phyloP scores from a whole-genome alignment of 768 basidiomycete species.

The Dioszegia hungarica region DNA sequence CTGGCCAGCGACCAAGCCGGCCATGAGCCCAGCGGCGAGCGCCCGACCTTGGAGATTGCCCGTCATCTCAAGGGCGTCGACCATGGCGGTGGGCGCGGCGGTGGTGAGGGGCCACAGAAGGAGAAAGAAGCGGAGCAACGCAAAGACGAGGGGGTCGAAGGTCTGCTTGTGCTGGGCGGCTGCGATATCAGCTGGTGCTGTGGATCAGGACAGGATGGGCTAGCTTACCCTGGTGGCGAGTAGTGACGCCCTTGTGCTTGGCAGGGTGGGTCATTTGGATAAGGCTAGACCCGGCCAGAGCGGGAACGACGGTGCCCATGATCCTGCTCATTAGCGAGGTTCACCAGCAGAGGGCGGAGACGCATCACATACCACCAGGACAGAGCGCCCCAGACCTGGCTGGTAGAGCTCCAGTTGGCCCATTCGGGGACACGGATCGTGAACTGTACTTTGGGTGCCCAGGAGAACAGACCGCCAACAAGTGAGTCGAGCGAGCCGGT shows the following conservation, averaged over 20 bases:
- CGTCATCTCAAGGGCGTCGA: constrained; percentile 34
- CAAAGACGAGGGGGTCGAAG: constrained; percentile 38
- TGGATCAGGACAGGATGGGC: background rate
- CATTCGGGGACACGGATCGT: constrained; percentile 33
- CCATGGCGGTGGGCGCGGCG: constrained; percentile 38
- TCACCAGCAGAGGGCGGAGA: background rate
- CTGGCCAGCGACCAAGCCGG: constrained; percentile 34
- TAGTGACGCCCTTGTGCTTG: constrained; percentile 18
- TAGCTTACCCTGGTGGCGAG: constrained; percentile 21
- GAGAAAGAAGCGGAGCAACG: constrained; percentile 38
- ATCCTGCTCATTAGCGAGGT: constrained; percentile 19
- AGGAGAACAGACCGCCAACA: constrained; percentile 35
- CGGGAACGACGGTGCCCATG: constrained; percentile 41
- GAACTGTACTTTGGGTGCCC: constrained; percentile 29
- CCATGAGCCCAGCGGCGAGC: constrained; percentile 34
- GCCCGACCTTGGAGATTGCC: constrained; percentile 39
- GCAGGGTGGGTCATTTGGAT: constrained; percentile 34
- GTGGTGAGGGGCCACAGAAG: constrained; percentile 42
- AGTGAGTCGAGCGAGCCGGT: constrained; percentile 23
- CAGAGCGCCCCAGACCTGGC: constrained; percentile 27
- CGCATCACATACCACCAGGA: constrained; percentile 37
- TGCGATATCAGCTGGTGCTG: background rate
- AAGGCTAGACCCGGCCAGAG: constrained; percentile 34
- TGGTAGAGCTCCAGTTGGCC: constrained; percentile 5
- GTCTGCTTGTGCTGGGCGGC: constrained; percentile 22